phyloP scores from a whole-genome alignment of 192 early-diverging fungal genomes.

The Mortierella antarctica region DNA sequence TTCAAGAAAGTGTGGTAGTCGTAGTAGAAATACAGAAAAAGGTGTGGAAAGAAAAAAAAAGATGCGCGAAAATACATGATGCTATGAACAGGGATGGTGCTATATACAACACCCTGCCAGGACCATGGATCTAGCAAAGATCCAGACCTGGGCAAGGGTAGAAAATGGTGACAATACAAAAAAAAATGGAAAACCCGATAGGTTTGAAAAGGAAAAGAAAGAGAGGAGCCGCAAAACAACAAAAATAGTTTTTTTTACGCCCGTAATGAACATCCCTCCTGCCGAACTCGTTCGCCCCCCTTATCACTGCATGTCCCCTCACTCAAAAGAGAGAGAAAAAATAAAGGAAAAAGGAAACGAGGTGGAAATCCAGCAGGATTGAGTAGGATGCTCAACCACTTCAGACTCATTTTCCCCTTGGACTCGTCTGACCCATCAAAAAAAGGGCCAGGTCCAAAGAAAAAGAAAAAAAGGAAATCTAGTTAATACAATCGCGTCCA shows the following conservation, averaged over 20 bases:
- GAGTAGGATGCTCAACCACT: conserved; percentile 47
- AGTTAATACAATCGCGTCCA: conserved; percentile 54
- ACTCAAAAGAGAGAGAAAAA: not conserved
- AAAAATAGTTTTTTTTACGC: conserved; percentile 51
- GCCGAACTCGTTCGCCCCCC: conserved; percentile 42
- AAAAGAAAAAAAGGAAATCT: conserved; percentile 58
- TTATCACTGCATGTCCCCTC: not conserved
- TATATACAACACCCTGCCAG: conserved; percentile 37
- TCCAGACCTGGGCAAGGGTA: not conserved
- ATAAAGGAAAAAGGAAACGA: not conserved
- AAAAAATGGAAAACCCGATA: conserved; percentile 9
- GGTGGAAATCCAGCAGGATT: conserved; percentile 40
- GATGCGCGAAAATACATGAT: not conserved
- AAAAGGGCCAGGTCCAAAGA: conserved; percentile 23
- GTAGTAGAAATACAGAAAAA: conserved; percentile 22
- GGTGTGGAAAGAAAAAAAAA: conserved; percentile 2
- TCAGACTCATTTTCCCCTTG: conserved; percentile 58
- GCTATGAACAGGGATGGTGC: conserved; percentile 7
- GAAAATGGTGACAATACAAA: conserved; percentile 10
- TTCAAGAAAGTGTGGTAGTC: not conserved
- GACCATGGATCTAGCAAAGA: conserved; percentile 7
- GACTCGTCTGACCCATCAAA: not conserved
- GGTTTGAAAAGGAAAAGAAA: conserved; percentile 48
- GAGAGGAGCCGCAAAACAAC: conserved; percentile 59
- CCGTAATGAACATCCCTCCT: conserved; percentile 42